Percentiles rank a stretch among this genome's conserved stretches.
phyloP scores from a whole-genome alignment of 257 asterid genomes.

The Penstemon newberryi region DNA sequence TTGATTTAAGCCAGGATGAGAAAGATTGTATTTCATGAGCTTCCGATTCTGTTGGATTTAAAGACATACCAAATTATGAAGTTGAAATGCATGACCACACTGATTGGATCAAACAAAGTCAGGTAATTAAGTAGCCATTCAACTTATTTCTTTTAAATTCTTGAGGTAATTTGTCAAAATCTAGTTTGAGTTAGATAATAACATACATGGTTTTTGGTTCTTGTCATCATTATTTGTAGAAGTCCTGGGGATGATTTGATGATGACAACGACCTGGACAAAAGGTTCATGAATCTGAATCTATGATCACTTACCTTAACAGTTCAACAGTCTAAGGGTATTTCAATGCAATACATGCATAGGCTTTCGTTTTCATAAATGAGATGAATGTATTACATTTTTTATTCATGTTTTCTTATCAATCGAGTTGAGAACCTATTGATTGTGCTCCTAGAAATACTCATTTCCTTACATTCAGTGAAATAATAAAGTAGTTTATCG shows the following conservation, averaged over 20 bases:
- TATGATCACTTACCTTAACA: no score
- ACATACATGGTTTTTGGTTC: background rate
- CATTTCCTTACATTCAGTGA: no score
- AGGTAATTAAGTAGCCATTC: conserved; percentile 38
- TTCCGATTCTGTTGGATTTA: conserved; percentile 77
- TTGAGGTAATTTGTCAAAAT: background rate
- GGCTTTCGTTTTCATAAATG: no score
- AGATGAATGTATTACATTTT: no score
- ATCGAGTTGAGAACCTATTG: no score
- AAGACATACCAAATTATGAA: conserved; percentile 56
- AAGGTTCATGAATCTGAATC: no score
- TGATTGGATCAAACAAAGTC: conserved; percentile 77
- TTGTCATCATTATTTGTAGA: background rate
- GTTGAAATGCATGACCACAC: conserved; percentile 65
- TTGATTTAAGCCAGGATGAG: conserved; percentile 63
- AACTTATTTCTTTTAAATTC: background rate
- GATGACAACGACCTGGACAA: no score
- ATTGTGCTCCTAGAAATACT: no score
- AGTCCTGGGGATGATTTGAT: background rate
- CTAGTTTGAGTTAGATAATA: background rate
- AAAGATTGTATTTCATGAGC: conserved; percentile 74
- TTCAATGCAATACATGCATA: no score
- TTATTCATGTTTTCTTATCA: no score
- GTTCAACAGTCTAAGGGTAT: no score
- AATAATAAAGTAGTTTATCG: no score